phyloP scores from a whole-genome alignment of 352 stramenopile species.

The Peronosclerospora sorghi region DNA sequence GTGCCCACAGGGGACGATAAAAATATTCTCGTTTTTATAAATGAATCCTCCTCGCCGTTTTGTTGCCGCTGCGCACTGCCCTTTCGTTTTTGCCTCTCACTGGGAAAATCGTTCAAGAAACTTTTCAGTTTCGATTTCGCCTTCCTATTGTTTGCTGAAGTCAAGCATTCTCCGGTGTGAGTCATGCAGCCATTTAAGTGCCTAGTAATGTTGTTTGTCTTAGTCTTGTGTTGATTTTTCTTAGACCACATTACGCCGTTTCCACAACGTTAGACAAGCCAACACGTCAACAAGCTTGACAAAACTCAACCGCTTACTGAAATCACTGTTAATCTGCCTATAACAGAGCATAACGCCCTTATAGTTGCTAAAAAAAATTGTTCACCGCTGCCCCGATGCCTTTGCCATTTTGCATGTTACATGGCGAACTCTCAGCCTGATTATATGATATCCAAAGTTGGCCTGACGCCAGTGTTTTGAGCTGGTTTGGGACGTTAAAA shows the following conservation, averaged over 20 bases:
- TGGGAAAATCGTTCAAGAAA: conserved; percentile 62
- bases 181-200: conserved; percentile 89
- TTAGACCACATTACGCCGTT: too few species aligned
- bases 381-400: conserved; percentile 42
- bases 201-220: conserved; percentile 41
- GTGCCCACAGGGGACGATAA: conserved; percentile 83
- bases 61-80: conserved; percentile 39
- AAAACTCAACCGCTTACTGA: too few species aligned
- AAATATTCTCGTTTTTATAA: conserved; percentile 22
- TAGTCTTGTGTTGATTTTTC: conserved; percentile 21
- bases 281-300: conserved; percentile 8
- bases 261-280: too few species aligned
- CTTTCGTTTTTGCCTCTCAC: conserved; percentile 67
- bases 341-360: conserved; percentile 95
- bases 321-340: conserved; percentile 87
- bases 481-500: conserved; percentile 24
- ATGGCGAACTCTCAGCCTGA: too few species aligned
- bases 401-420: conserved; percentile 8
- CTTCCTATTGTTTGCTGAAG: conserved; percentile 76
- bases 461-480: too few species aligned
- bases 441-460: too few species aligned
- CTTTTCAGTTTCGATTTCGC: conserved; percentile 57
- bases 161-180: conserved; percentile 83
- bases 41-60: conserved; percentile 6
- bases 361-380: conserved; percentile 92